Evolutionary conservation across 805 yeast species (phyloP), one percentile per base, ranked within the genome.

Genomic region (Helenozyma baotianmanensis): DNA sequence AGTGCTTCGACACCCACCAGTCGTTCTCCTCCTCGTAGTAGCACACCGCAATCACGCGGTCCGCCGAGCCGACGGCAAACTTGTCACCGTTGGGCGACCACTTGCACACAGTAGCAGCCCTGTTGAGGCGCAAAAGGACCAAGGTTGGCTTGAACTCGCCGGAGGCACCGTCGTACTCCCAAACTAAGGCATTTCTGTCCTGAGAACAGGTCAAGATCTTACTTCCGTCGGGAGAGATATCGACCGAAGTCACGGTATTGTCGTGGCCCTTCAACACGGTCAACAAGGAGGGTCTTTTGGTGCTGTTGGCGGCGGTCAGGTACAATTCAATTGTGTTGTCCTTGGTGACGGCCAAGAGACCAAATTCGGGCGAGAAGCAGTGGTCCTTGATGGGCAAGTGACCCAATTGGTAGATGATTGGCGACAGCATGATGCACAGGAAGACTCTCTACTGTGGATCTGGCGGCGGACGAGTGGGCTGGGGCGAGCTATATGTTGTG

Each of bases 1-100:
- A 82, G 64, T 90, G 98, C 62, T 90, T 90, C 10, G 97, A 86
- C 32, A 92, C 89, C 99, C 99, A 92, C 99, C 99, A 92, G 58
- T 92, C 96, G 58, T 90, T 92, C 51, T 88, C 96, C 42, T 72
- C 83, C 63, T 92, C 98, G 57, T 83, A 92, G 64, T 89, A 92
- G 67, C 98, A 92, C 30, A 92, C 84, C 8, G 97, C 96, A 60
- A 92, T 81, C 42, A 84, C 82, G 39, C 97, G 71, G 27, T 96
- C 97, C 29, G 96, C 87, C 2, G 96, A 84, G 1, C 97, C 98
- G 29, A 90, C 97, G 1, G 98, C 98, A 62, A 92, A 92, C 66
- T 92, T 92, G 53, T 65, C 66, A n/a, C 96, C 97, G 47, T 75
- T 77, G 14, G 97, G 97, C 8, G 96, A 83, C 99, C 99, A 92